Evolutionary conservation across 208 protist species (phyloP), one percentile per base, ranked within the genome.

Genomic region (Kentomonas sorsogonicus): DNA sequence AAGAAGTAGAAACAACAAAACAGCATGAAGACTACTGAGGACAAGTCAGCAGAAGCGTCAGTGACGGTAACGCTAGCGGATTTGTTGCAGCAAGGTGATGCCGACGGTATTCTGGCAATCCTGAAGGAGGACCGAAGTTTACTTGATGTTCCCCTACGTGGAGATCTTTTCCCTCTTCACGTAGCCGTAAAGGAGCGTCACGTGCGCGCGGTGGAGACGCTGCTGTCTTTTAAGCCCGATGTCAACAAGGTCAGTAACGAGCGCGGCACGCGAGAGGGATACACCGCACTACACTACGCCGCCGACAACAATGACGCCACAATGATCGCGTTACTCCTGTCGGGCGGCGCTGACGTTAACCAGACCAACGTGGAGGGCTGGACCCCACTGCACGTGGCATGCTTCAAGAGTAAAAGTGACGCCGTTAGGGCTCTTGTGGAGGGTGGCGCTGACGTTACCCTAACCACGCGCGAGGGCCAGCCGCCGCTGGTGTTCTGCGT

Each of bases 141-240:
- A 16, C 53, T 65, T 44, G 67, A 63, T 18, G 39, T 46, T 23
- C 51, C 57, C 0, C 51, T 69, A 6, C 22, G 30, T 20, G 74
- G 78, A 44, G 85, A 81, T 3, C 67, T 78, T 43, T 83, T 66
- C 52, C 67, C 78, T 2, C 34, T 92, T 4, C 79, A 87, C 66
- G 46, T 69, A 0, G 75, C 80, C 0, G 71, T 66, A 1, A 53
- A 50, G 36, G 47, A 39, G 23, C 38, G 61, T 3, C 47, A 60
- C 25, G 54, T 43, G 0, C 52, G 67, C 3, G 59, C 68, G 2
- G 55, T 83, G 13, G 55, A 77, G 53, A 44, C 60, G 40, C 57
- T 93, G 22, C 44, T 93, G 0, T n/a, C n/a, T n/a, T n/a, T n/a
- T n/a, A n/a, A n/a, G n/a, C n/a, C n/a, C n/a, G n/a, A n/a, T n/a